phyloP scores from a whole-genome alignment of 768 basidiomycete genomes.

The Russula sp. region DNA sequence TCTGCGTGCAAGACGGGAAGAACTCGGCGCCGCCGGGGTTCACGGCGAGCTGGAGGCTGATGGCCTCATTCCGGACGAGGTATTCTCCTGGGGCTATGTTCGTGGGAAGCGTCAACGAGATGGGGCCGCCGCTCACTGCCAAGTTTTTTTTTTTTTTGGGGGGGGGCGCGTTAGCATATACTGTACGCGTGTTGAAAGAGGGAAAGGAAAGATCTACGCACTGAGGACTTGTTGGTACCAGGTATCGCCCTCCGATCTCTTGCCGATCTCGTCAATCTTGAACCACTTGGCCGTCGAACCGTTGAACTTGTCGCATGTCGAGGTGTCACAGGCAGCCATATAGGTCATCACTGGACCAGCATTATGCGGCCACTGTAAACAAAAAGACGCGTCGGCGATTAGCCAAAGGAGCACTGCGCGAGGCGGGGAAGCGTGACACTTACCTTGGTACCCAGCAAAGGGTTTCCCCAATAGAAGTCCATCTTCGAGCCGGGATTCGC shows the following conservation, averaged over 20 bases:
- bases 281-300: too few relatives aligned
- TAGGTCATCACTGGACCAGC: constrained; percentile 71
- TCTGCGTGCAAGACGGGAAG: constrained; percentile 62
- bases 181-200: too few relatives aligned
- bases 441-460: constrained; percentile 30
- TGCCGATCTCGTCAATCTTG: too few relatives aligned
- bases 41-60: constrained; percentile 62
- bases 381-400: background rate
- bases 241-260: constrained; percentile 20
- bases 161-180: constrained; percentile 3
- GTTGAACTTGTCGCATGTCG: too few relatives aligned
- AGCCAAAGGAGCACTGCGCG: background rate
- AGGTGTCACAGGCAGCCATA: too few relatives aligned
- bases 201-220: constrained; percentile 17
- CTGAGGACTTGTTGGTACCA: constrained; percentile 29
- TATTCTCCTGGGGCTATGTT: constrained; percentile 63
- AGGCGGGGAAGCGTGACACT: constrained; percentile 9
- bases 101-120: constrained; percentile 29
- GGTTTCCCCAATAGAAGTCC: constrained; percentile 45
- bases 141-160: too few relatives aligned
- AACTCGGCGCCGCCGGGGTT: constrained; percentile 65
- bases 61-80: constrained; percentile 72
- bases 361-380: constrained; percentile 44
- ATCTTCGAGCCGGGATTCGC: constrained; percentile 51
- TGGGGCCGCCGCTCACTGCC: constrained; percentile 24